These are phyloP conservation scores for Salix caprea DNA, from an alignment of 345 rosid species.

Conservation along the genomic window DNA sequence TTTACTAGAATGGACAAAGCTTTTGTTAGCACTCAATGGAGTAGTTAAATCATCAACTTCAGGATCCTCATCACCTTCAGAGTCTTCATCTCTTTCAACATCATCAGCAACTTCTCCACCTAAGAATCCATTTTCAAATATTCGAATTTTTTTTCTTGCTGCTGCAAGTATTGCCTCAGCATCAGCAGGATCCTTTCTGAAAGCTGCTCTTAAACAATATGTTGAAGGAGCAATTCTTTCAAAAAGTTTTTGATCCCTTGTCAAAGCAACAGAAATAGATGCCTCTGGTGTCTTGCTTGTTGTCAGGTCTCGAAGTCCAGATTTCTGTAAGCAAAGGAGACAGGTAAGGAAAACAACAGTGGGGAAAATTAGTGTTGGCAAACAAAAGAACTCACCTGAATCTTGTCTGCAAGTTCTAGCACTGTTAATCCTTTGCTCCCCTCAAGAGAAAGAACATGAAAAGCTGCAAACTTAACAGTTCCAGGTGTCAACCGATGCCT, in stretches of 20 bases:
- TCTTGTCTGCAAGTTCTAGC: conserved; percentile 91
- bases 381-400: conserved; percentile 57
- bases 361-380: conserved; percentile 6
- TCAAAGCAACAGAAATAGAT: conserved; percentile 96
- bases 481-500: conserved; percentile 99
- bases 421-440: conserved; percentile 93
- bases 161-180: conserved; percentile 78
- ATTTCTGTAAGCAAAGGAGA: conserved; percentile 49
- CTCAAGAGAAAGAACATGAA: conserved; percentile 97
- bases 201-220: conserved; percentile 85
- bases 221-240: conserved; percentile 99
- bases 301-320: conserved; percentile 92
- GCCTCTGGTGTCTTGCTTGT: conserved; percentile 99
- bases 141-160: conserved; percentile 88
- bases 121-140: conserved; percentile 87
- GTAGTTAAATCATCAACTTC: conserved; percentile 80
- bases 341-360: conserved; percentile 1
- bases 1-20: conserved; percentile 36
- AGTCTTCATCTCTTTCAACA: conserved; percentile 85
- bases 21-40: conserved; percentile 44
- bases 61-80: conserved; percentile 93
- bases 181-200: conserved; percentile 91
- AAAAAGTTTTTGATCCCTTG: conserved; percentile 97
- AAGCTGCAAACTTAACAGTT: conserved; percentile 99
- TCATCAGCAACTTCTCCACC: conserved; percentile 81